Conservation (phyloP, 139 green algal genomes). For the Helicosporidium sp. region DNA sequence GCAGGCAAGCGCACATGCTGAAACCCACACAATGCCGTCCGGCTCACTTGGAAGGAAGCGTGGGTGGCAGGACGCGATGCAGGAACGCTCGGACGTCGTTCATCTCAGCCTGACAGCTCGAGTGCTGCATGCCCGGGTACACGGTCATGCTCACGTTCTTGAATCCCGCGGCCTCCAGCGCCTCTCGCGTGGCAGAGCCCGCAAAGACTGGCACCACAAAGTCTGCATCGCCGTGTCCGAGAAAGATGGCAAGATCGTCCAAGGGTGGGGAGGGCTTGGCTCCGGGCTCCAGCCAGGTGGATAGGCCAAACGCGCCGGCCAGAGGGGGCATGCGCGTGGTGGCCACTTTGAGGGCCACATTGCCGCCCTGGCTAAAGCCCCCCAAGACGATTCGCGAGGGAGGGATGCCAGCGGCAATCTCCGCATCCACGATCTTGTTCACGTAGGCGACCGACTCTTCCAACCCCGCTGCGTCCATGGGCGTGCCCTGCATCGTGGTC, state of each 20-base stretch:
- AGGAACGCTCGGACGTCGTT: conserved; percentile 15
- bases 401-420: conserved; percentile 17
- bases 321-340: conserved; percentile 7
- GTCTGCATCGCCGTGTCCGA: conserved; percentile 18
- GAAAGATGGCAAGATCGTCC: conserved; percentile 20
- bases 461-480: conserved; percentile 11
- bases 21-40: too few relatives aligned
- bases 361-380: conserved; percentile 23
- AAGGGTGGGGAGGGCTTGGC: too few relatives aligned
- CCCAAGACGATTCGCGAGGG: conserved; percentile 17
- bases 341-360: conserved; percentile 17
- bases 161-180: conserved; percentile 5
- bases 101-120: conserved; percentile 15
- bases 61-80: not conserved
- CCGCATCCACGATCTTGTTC: conserved; percentile 10
- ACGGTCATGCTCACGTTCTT: conserved; percentile 6
- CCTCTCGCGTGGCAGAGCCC: conserved; percentile 4
- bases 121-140: conserved; percentile 23
- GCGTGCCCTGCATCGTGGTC: conserved; percentile 16
- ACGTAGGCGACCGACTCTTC: conserved; percentile 13
- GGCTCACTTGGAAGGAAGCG: not conserved
- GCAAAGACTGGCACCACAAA: conserved; percentile 12
- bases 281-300: conserved; percentile 29
- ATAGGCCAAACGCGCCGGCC: conserved; percentile 19
- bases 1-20: too few relatives aligned